Percentiles rank a stretch among this genome's conserved stretches.
Evolutionary conservation across 371 early-diverging fungal species (phyloP).

Genomic region (Zychaea mexicana): DNA sequence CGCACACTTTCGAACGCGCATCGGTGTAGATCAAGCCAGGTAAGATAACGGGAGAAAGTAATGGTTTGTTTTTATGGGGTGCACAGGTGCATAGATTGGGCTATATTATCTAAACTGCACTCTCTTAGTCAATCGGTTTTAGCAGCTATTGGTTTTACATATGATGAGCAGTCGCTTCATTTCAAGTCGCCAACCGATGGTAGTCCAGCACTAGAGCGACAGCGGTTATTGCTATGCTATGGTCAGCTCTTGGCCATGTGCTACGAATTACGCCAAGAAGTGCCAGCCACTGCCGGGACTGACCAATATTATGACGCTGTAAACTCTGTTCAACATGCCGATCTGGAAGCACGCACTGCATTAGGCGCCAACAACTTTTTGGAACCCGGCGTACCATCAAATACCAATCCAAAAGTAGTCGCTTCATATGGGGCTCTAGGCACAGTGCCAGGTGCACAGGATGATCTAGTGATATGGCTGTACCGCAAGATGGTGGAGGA

Average conservation of each 20-base stretch:
- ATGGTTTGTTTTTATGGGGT: not conserved
- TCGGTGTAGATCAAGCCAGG: slow-evolving; percentile 44
- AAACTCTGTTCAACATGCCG: not conserved
- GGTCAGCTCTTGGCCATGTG: slow-evolving; percentile 28
- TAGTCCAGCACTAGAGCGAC: not conserved
- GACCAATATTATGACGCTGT: not conserved
- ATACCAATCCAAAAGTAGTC: slow-evolving; percentile 20
- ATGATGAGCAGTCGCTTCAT: slow-evolving; percentile 19
- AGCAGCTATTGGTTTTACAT: slow-evolving; percentile 30
- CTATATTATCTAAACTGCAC: not conserved
- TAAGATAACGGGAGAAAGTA: slow-evolving; percentile 5
- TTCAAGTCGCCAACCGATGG: slow-evolving; percentile 39
- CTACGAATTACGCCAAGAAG: slow-evolving; percentile 18
- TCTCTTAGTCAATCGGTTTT: slow-evolving; percentile 39
- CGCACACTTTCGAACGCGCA: slow-evolving; percentile 22
- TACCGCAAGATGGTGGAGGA: slow-evolving; percentile 45
- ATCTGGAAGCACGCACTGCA: not conserved
- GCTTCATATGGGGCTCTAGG: slow-evolving; percentile 45
- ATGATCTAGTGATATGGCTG: slow-evolving; percentile 50
- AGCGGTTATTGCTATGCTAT: slow-evolving; percentile 20
- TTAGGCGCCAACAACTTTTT: slow-evolving; percentile 5
- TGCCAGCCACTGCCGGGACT: slow-evolving; percentile 13
- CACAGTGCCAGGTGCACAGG: slow-evolving; percentile 45
- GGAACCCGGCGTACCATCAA: slow-evolving; percentile 7
- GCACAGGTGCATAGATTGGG: no score